Evolutionary conservation across 2,329 filamentous ascomycete species (phyloP).

Genomic region (Nemania sp.): DNA sequence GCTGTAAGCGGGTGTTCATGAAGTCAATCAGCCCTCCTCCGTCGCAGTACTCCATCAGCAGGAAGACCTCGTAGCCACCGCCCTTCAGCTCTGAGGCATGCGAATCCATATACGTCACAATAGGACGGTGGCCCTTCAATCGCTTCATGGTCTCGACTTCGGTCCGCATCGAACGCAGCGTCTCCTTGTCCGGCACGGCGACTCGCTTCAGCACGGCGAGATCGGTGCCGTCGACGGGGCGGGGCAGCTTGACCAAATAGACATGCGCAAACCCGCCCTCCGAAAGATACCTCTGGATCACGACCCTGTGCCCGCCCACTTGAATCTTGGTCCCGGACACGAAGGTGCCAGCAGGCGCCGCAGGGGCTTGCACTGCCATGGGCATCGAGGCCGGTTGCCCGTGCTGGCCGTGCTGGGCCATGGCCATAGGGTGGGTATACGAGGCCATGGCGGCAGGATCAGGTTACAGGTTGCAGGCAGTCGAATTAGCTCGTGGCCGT

Average conservation of each 20-base stretch:
- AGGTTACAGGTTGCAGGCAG: no score
- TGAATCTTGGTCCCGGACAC: constrained; percentile 94
- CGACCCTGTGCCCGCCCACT: constrained; percentile 86
- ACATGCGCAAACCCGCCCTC: constrained; percentile 98
- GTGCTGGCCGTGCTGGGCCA: constrained; percentile 44
- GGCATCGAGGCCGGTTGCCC: constrained; percentile 40
- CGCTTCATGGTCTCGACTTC: constrained; percentile 99
- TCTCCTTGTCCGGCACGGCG: constrained; percentile 93
- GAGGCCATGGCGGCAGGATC: constrained; percentile 33
- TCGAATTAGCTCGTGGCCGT: no score
- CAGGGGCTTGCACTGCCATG: constrained; percentile 38
- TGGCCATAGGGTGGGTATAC: constrained; percentile 34
- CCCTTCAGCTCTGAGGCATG: constrained; percentile 92
- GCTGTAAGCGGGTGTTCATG: constrained; percentile 97
- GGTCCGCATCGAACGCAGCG: constrained; percentile 92
- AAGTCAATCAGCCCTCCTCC: constrained; percentile 97
- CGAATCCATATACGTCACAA: constrained; percentile 98
- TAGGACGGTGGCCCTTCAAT: constrained; percentile 91
- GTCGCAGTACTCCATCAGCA: constrained; percentile 97
- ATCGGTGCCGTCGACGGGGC: constrained; percentile 76
- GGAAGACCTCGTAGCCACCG: constrained; percentile 94
- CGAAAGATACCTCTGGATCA: constrained; percentile 96
- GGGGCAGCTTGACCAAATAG: constrained; percentile 87
- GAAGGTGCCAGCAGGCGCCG: constrained; percentile 81
- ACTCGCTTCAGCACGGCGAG: constrained; percentile 90